These are phyloP conservation scores for Fragilaria crotonensis DNA, from an alignment of 108 stramenopile genomes.

Conservation along the genomic window DNA sequence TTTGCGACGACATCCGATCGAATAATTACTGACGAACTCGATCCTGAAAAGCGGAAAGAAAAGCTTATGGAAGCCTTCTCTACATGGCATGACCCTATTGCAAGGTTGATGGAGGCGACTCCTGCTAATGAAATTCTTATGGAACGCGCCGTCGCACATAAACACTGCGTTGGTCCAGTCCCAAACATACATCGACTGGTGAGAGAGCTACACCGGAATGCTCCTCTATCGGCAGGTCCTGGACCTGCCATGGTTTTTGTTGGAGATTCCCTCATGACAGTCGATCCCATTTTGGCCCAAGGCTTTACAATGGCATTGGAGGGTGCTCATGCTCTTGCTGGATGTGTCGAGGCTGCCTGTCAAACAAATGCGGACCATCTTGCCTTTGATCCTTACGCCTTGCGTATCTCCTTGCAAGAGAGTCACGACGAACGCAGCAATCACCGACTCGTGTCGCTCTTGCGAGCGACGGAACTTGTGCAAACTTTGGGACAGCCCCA, in stretches of 20 bases:
- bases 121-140: slow-evolving; percentile 71
- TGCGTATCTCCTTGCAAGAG: slow-evolving; percentile 43
- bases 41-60: slow-evolving; percentile 39
- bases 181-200: slow-evolving; percentile 52
- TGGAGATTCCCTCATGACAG: slow-evolving; percentile 80
- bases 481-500: slow-evolving; percentile 72
- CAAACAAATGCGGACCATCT: slow-evolving; percentile 8
- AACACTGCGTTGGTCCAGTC: slow-evolving; percentile 54
- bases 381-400: slow-evolving; percentile 36
- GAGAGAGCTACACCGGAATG: not conserved
- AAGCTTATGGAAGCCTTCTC: slow-evolving; percentile 58
- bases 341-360: slow-evolving; percentile 16
- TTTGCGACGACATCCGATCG: slow-evolving; percentile 77
- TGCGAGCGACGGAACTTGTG: slow-evolving; percentile 76
- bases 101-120: slow-evolving; percentile 62
- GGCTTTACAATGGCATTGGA: slow-evolving; percentile 86
- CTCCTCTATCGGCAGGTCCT: slow-evolving; percentile 21
- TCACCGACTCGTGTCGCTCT: slow-evolving; percentile 53
- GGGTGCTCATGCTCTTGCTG: slow-evolving; percentile 50
- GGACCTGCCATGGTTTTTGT: slow-evolving; percentile 67
- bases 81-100: slow-evolving; percentile 80
- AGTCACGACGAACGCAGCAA: slow-evolving; percentile 37
- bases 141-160: slow-evolving; percentile 71
- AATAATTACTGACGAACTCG: slow-evolving; percentile 25
- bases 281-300: slow-evolving; percentile 85